Percentiles rank a stretch among this genome's conserved stretches.
phyloP scores from a whole-genome alignment of 352 stramenopile genomes.

The Peronosclerospora sorghi region DNA sequence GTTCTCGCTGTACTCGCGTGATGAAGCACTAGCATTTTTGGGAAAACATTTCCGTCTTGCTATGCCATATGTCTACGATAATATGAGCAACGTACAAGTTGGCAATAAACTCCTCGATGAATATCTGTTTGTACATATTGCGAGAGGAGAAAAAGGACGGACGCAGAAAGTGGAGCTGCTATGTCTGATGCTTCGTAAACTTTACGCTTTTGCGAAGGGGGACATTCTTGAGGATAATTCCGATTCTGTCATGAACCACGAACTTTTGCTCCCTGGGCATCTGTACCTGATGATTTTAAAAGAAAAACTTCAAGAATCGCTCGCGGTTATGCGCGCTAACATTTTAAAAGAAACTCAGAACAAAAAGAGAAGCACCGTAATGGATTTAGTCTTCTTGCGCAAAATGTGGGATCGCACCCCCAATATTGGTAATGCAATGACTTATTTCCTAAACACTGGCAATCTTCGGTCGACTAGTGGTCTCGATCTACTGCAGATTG shows the following conservation, averaged over 20 bases:
- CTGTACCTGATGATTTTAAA: conserved; percentile 95
- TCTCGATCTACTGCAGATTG: conserved; percentile 95
- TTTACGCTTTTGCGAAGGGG: conserved; percentile 94
- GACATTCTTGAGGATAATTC: conserved; percentile 94
- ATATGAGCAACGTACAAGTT: conserved; percentile 85
- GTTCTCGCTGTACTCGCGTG: conserved; percentile 83
- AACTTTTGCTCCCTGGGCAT: conserved; percentile 92
- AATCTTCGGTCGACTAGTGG: conserved; percentile 96
- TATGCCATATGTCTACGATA: conserved; percentile 75
- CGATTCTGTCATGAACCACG: conserved; percentile 98
- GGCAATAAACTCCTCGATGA: conserved; percentile 86
- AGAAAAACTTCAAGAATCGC: conserved; percentile 95
- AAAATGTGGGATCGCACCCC: conserved; percentile 88
- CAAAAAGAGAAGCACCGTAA: conserved; percentile 48
- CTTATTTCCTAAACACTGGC: conserved; percentile 98
- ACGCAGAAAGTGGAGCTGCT: conserved; percentile 91
- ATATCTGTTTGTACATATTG: conserved; percentile 96
- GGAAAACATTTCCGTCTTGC: conserved; percentile 93
- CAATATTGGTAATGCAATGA: conserved; percentile 90
- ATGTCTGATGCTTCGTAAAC: conserved; percentile 94
- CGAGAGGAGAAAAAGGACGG: conserved; percentile 77
- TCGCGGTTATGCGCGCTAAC: conserved; percentile 61
- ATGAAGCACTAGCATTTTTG: conserved; percentile 89
- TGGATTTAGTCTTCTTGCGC: conserved; percentile 85
- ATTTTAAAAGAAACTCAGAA: conserved; percentile 68